Base-by-base conservation (phyloP, 495 filamentous ascomycete genomes). In the Aspergillus leporis region DNA sequence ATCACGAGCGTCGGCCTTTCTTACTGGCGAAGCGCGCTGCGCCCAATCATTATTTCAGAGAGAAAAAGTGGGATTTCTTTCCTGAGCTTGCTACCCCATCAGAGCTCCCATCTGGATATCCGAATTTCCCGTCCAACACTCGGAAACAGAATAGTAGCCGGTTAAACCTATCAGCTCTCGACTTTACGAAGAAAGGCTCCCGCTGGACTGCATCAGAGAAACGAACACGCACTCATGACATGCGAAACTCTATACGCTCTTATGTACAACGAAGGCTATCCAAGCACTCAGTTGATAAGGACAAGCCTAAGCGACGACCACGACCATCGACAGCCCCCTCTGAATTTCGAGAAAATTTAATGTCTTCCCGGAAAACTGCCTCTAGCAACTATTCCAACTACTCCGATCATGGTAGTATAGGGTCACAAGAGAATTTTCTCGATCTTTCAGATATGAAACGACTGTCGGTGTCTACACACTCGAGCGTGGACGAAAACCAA, bases 11-110 rank as follows among this genome's bases (percentile, higher is more conserved):
- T 13, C 67, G 65, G 0, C 47, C 63, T 0, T 60, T 61, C 13
- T 74, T 69, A 70, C 51, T 49, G 13, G 61, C 62, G 19, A 67
- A 54, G 25, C 66, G 63, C 4, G 51, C 55, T 1, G 74, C 72
- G 1, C 65, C 73, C 2, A 80, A 71, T 43, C 77, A 78, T 53
- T 80, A 80, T 45, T 80, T 80, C 51, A 69, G 77, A 10, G 77
- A 80, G 41, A 80, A 80, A 64, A 78, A 76, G 56, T 80, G 75
- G 75, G 74, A 78, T 57, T 75, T 76, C 66, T 80, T 80, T 62
- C 77, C 77, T 6, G 77, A 80, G 58, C 46, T 80, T 23, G 77
- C 73, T 1, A 67, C 68, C 0, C 72, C 70, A 2, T 71, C 71
- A 2, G 58, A 65, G 14, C 18, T 69, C 2, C 66, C 65, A 22